Percentiles rank a stretch among this genome's conserved stretches.
phyloP scores from a whole-genome alignment of 2,329 filamentous ascomycete genomes.

The Fusarium keratoplasticum region DNA sequence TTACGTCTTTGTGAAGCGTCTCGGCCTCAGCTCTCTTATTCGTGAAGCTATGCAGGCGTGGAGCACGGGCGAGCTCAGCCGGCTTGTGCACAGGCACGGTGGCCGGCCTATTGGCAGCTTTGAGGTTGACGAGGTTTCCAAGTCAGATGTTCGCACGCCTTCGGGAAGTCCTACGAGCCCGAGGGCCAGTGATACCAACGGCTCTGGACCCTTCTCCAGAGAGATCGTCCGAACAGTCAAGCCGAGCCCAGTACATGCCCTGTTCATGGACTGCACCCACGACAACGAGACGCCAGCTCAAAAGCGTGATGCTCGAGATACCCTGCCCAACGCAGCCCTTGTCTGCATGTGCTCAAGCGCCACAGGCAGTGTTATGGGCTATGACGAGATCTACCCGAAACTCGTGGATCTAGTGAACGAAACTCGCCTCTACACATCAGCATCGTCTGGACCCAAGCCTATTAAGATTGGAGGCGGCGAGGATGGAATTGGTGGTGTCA shows the following conservation, averaged over 20 bases:
- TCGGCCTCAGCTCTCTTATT: slow-evolving; percentile 92
- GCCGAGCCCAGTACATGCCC: slow-evolving; percentile 87
- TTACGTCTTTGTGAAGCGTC: slow-evolving; percentile 92
- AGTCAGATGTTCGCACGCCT: slow-evolving; percentile 60
- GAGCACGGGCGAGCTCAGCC: slow-evolving; percentile 92
- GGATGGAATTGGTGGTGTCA: slow-evolving; percentile 88
- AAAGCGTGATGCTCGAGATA: slow-evolving; percentile 93
- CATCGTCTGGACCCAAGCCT: slow-evolving; percentile 70
- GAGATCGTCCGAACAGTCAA: slow-evolving; percentile 85
- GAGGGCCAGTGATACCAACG: slow-evolving; percentile 39
- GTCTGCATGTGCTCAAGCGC: slow-evolving; percentile 97
- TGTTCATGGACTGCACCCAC: slow-evolving; percentile 99
- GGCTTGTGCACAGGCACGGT: slow-evolving; percentile 92
- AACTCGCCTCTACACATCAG: slow-evolving; percentile 83
- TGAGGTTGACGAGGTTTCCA: slow-evolving; percentile 87
- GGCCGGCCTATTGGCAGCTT: slow-evolving; percentile 97
- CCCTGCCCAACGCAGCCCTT: slow-evolving; percentile 90
- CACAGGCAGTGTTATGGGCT: slow-evolving; percentile 96
- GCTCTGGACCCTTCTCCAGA: slow-evolving; percentile 54
- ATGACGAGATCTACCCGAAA: slow-evolving; percentile 94
- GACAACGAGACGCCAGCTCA: slow-evolving; percentile 97
- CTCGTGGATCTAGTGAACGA: slow-evolving; percentile 95
- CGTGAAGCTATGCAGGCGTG: slow-evolving; percentile 98
- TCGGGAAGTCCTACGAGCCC: slow-evolving; percentile 47
- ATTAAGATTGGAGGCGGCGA: slow-evolving; percentile 77